Conservation (phyloP, 768 basidiomycete genomes). For the Trichaptum fuscoviolaceum region DNA sequence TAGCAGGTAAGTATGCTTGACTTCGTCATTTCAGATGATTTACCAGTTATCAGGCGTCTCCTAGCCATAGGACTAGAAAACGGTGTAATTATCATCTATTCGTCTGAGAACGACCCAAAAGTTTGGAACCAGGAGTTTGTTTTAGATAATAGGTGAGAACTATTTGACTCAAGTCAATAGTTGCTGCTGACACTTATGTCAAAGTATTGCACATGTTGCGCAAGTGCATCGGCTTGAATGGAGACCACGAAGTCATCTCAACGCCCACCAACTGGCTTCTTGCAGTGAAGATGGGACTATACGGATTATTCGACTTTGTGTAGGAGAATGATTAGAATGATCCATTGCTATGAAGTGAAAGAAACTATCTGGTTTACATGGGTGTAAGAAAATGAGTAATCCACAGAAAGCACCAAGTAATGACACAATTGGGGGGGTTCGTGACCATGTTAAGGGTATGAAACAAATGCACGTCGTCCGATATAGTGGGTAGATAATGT, state of each 20-base stretch:
- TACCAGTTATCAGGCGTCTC: conserved; percentile 32
- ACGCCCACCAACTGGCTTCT: conserved; percentile 57
- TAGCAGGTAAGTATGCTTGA: conserved; percentile 34
- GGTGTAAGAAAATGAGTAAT: conserved; percentile 13
- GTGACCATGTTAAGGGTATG: conserved; percentile 63
- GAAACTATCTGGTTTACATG: conserved; percentile 15
- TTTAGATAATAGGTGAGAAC: conserved; percentile 47
- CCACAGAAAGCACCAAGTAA: conserved; percentile 33
- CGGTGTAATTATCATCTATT: conserved; percentile 67
- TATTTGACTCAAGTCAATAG: neutral
- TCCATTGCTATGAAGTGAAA: conserved; percentile 32
- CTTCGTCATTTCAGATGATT: conserved; percentile 1
- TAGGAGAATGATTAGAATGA: conserved; percentile 43
- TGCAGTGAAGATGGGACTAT: conserved; percentile 92
- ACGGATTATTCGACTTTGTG: conserved; percentile 46
- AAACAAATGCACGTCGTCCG: conserved; percentile 46
- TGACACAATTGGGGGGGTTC: conserved; percentile 55
- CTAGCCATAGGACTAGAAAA: conserved; percentile 84
- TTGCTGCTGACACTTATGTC: neutral
- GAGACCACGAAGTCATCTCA: conserved; percentile 42
- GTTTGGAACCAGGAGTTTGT: conserved; percentile 45
- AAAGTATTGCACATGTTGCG: conserved; percentile 67
- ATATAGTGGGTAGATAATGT: conserved; percentile 46
- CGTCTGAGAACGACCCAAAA: conserved; percentile 25
- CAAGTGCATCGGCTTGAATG: conserved; percentile 81